Conservation (phyloP, 1,284 basidiomycete genomes). For the Schizopora paradoxa region DNA sequence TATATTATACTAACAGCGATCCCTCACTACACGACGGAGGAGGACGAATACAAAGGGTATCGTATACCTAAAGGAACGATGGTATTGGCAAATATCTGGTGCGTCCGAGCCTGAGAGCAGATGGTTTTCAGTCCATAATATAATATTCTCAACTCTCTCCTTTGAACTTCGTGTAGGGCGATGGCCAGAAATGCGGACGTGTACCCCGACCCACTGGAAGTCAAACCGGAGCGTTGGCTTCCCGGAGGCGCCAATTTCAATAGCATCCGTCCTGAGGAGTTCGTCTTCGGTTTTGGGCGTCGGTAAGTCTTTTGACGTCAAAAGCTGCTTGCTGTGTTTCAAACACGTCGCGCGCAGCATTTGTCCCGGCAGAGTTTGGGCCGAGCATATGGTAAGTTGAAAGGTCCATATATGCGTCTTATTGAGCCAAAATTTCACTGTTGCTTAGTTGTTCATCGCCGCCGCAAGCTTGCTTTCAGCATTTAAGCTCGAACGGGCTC, state of each 20-base stretch:
- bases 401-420: too few relatives aligned
- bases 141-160: too few relatives aligned
- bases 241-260: not conserved
- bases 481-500: too few relatives aligned
- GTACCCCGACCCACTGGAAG: constrained; percentile 9
- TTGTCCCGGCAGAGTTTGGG: constrained; percentile 8
- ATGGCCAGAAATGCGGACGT: constrained; percentile 15
- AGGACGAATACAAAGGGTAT: not conserved
- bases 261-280: not conserved
- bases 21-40: not conserved
- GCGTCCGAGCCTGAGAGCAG: too few relatives aligned
- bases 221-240: constrained; percentile 12
- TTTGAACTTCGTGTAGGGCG: too few relatives aligned
- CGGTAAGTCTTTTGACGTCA: too few relatives aligned
- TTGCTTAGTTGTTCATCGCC: too few relatives aligned
- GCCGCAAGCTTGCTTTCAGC: too few relatives aligned
- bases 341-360: not conserved
- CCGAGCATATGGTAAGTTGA: constrained; percentile 7
- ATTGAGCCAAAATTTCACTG: too few relatives aligned
- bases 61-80: not conserved
- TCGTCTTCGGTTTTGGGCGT: constrained; percentile 12
- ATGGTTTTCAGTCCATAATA: too few relatives aligned
- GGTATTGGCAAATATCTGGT: not conserved
- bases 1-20: not conserved
- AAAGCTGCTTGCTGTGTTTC: not conserved